Evolutionary conservation across 768 basidiomycete species (phyloP), one percentile per base, ranked within the genome.

Genomic region (Naganishia antarctica): DNA sequence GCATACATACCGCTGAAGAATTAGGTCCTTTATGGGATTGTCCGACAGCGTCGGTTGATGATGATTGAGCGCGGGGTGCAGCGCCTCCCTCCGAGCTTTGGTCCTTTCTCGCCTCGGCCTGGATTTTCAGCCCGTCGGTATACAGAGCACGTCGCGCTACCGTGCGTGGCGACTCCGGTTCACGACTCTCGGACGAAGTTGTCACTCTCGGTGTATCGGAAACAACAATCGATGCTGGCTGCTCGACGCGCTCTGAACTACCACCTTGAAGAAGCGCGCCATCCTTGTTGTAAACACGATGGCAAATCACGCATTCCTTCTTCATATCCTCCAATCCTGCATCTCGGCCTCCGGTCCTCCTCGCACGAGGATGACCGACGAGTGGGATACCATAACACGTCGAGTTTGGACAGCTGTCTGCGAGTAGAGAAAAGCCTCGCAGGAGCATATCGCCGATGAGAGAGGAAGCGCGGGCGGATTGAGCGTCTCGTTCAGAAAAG

Each of bases 381-480:
- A 77, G 70, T 5, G 76, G 76, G 21, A 77, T 71, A 4, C 73
- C 74, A 21, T 61, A 50, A 58, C 76, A 77, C 1, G 47, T 37
- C 18, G 68, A 21, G 21, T 66, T 68, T 13, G 71, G 72, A 45
- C 76, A 77, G 53, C 69, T 73, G 15, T 62, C 61, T 37, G 66
- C 64, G 1, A 77, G 61, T 1, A 77, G 68, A 1, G 74, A 72
- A 43, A 73, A 75, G 4, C 76, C 76, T 61, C 68, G 72, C 0
- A 77, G 61, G 13, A 77, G 65, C 6, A 74, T 66, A 7, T 47
- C 23, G 2, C 72, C 74, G 13, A 75, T 77, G 23, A 46, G 60
- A 4, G 48, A 31, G 13, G 73, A 71, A 8, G 70, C 67, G 31
- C 69, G 66, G 31, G 70, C 69, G 7, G 66, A 65, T 57, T 66